Percentiles rank a stretch among this genome's conserved stretches.
Conservation (phyloP, 2,329 filamentous ascomycete genomes). For the Huntiella abstrusa region DNA sequence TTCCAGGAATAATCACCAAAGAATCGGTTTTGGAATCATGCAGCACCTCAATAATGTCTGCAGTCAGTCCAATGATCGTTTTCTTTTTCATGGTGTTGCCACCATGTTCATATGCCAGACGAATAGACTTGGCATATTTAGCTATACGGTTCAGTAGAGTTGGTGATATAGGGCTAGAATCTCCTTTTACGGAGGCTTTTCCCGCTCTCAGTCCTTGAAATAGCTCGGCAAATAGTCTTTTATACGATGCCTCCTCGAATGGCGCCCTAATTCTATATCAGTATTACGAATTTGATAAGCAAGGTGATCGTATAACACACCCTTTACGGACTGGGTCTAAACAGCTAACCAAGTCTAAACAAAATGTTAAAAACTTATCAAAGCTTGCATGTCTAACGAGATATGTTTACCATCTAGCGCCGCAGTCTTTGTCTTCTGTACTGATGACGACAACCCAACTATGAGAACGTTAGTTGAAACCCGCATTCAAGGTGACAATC, state of each 20-base stretch:
- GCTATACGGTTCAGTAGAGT: constrained; percentile 38
- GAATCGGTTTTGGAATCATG: constrained; percentile 35
- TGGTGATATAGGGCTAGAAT: constrained; percentile 31
- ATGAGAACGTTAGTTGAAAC: not conserved
- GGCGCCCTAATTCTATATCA: too few species aligned
- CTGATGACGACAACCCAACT: constrained; percentile 7
- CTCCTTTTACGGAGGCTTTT: constrained; percentile 42
- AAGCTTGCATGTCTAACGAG: too few species aligned
- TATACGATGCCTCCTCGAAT: constrained; percentile 53
- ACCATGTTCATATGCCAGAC: constrained; percentile 52
- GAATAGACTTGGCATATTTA: constrained; percentile 51
- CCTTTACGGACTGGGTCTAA: constrained; percentile 21
- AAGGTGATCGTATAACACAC: constrained; percentile 14
- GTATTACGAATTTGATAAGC: too few species aligned
- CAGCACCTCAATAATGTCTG: constrained; percentile 64
- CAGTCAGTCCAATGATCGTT: constrained; percentile 59
- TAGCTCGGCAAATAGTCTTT: constrained; percentile 61
- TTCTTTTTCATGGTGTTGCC: constrained; percentile 50
- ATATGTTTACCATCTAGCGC: constrained; percentile 22
- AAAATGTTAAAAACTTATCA: not conserved
- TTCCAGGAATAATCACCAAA: constrained; percentile 38
- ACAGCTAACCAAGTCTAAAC: constrained; percentile 21
- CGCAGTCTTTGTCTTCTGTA: constrained; percentile 21
- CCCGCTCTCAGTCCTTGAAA: constrained; percentile 53
- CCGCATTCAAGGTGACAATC: not conserved